Base-by-base conservation (phyloP, 2,329 filamentous ascomycete genomes). In the Epichloe brachyelytri region DNA sequence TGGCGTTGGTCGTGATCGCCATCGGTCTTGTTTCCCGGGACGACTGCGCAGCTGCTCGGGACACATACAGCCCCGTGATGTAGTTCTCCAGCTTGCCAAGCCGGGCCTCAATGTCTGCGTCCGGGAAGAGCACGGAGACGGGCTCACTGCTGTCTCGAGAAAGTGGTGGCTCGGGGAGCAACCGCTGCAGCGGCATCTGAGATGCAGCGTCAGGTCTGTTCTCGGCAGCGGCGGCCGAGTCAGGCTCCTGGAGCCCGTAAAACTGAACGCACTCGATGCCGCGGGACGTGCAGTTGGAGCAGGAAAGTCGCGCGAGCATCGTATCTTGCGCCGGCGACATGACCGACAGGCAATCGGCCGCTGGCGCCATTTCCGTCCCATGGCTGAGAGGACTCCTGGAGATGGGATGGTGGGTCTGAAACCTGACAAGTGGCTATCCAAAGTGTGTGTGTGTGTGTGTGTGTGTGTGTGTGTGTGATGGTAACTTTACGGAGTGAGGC, bases 291-390 rank as follows among this genome's bases (percentile, higher is more conserved):
- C 63, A 66, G 57, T 65, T 66, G 33, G 58, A 57, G 54, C 63
- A 66, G 3, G 63, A 41, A 65, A 64, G 43, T 61, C 55, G 46
- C 63, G 59, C 41, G 62, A 63, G 53, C 63, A 66, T 37, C 63
- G 58, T 43, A 65, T 54, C 54, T 65, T 66, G 51, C 61, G 62
- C 34, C 57, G 53, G 38, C 63, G 58, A 50, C 63, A 65, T 39
- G 63, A 62, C 50, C 62, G 59, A 44, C 63, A 65, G 22, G 63
- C 65, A 39, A 65, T 57, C 40, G 63, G 62, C n/a, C 61, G 59
- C 49, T 62, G 60, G 43, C 62, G 62, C 51, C 60, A 57, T 54
- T 63, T 59, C 22, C 60, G 56, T 14, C 58, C 61, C 61, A 63
- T 63, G 40, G 46, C 20, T 22, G 48, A 7, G 19, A 10, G 20